phyloP scores from a whole-genome alignment of 768 basidiomycete genomes.

The Mycena kentingensis region DNA sequence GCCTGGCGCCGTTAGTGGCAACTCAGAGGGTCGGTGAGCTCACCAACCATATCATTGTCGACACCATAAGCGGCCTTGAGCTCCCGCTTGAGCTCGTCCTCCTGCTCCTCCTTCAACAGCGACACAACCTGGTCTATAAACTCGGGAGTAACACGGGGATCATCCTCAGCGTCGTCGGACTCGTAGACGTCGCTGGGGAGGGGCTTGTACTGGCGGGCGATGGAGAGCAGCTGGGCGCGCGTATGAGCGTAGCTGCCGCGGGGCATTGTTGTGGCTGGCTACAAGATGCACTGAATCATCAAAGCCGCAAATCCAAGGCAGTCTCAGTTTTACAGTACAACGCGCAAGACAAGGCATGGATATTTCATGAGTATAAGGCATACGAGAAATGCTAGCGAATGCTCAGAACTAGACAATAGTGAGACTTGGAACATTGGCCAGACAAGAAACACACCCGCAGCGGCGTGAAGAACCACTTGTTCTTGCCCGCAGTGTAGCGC shows the following conservation, averaged over 20 bases:
- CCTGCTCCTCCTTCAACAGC: conserved; percentile 78
- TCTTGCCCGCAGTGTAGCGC: conserved; percentile 90
- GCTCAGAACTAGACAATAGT: not conserved
- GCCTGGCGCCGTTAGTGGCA: conserved; percentile 45
- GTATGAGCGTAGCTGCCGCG: conserved; percentile 73
- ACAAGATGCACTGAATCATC: not conserved
- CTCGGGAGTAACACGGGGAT: conserved; percentile 53
- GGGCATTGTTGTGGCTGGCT: not conserved
- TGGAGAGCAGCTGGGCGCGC: conserved; percentile 73
- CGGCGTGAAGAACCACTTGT: conserved; percentile 95
- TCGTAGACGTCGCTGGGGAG: conserved; percentile 52
- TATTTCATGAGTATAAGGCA: conserved; percentile 3
- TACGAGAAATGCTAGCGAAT: not conserved
- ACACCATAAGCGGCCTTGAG: conserved; percentile 72
- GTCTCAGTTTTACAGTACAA: too few relatives aligned
- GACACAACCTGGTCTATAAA: conserved; percentile 73
- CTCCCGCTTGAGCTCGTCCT: conserved; percentile 79
- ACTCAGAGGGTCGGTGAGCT: conserved; percentile 15
- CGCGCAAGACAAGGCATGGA: not conserved
- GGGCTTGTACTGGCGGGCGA: conserved; percentile 72
- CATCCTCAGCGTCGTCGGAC: conserved; percentile 59
- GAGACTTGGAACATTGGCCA: not conserved
- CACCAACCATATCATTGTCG: conserved; percentile 67
- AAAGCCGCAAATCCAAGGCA: not conserved
- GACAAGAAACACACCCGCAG: conserved; percentile 61